A percentile compares a stretch with the other conserved stretches of the same genome.
phyloP scores from a whole-genome alignment of 305 asterid species.

The Fraxinus paxiana region DNA sequence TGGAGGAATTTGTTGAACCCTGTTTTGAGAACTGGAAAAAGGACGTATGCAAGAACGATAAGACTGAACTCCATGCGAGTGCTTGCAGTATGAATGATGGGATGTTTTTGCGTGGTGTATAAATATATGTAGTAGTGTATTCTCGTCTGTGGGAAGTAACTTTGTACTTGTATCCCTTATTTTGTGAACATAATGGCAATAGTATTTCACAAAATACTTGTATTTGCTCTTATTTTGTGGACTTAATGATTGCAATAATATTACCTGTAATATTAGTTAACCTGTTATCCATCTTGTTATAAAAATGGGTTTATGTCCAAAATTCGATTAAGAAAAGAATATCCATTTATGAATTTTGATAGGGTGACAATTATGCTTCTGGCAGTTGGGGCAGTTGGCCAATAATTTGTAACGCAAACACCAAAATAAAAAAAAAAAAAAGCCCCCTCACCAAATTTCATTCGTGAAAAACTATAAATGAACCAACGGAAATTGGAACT shows the following conservation, averaged over 20 bases:
- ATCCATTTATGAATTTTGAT: not conserved
- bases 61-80: not conserved
- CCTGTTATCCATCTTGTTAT: not conserved
- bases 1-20: not conserved
- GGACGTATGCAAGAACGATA: not conserved
- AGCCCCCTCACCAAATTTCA: not conserved
- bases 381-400: constrained; percentile 22
- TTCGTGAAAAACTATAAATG: not conserved
- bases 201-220: not conserved
- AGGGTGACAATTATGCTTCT: not conserved
- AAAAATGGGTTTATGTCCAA: not conserved
- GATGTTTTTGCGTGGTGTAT: not conserved
- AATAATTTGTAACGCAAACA: not conserved
- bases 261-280: not conserved
- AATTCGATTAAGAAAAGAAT: not conserved
- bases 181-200: constrained; percentile 6
- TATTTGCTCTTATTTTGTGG: not conserved
- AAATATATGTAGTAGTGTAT: not conserved
- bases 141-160: constrained; percentile 16
- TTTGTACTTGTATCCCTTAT: constrained; percentile 15
- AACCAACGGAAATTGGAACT: constrained; percentile 22
- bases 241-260: not conserved
- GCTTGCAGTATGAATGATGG: constrained; percentile 11
- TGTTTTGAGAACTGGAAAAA: not conserved
- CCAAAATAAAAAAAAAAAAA: not conserved